A percentile compares a stretch with the other conserved stretches of the same genome.
These are phyloP conservation scores for Boletus edulis DNA, from an alignment of 768 basidiomycete genomes.

Conservation along the genomic window DNA sequence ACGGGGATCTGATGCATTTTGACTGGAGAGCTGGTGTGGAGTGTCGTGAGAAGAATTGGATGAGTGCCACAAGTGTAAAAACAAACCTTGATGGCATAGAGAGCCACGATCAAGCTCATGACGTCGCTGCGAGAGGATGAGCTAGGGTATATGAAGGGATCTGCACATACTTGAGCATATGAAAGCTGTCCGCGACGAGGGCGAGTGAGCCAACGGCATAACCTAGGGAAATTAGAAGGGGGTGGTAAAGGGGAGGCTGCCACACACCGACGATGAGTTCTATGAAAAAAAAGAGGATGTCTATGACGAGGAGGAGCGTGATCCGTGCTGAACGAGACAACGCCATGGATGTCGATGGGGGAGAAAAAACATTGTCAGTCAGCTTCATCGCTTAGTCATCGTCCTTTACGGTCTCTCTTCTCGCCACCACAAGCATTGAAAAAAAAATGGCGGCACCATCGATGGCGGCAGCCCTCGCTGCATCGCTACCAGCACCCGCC, in stretches of 20 bases:
- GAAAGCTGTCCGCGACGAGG: slow-evolving; percentile 94
- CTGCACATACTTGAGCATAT: slow-evolving; percentile 89
- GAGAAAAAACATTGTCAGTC: too few relatives aligned
- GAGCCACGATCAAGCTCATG: slow-evolving; percentile 89
- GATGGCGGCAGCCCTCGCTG: slow-evolving; percentile 92
- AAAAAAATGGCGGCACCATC: slow-evolving; percentile 64
- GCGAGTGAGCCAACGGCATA: slow-evolving; percentile 97
- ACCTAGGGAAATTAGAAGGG: slow-evolving; percentile 43
- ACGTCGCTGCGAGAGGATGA: slow-evolving; percentile 69
- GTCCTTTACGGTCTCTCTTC: not conserved
- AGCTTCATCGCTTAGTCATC: slow-evolving; percentile 24
- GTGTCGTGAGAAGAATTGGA: slow-evolving; percentile 3
- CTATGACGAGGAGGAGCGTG: slow-evolving; percentile 75
- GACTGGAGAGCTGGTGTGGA: slow-evolving; percentile 57
- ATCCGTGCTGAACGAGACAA: slow-evolving; percentile 73
- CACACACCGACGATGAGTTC: slow-evolving; percentile 75
- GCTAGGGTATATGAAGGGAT: not conserved
- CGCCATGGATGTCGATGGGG: slow-evolving; percentile 22
- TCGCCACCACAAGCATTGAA: not conserved
- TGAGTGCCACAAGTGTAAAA: not conserved
- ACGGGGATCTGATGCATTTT: slow-evolving; percentile 57
- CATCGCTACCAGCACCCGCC: slow-evolving; percentile 65
- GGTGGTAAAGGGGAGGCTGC: slow-evolving; percentile 9
- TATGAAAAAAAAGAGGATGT: slow-evolving; percentile 82
- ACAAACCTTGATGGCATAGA: slow-evolving; percentile 85